phyloP scores from a whole-genome alignment of 2,329 filamentous ascomycete species.

The Neurospora sp. region DNA sequence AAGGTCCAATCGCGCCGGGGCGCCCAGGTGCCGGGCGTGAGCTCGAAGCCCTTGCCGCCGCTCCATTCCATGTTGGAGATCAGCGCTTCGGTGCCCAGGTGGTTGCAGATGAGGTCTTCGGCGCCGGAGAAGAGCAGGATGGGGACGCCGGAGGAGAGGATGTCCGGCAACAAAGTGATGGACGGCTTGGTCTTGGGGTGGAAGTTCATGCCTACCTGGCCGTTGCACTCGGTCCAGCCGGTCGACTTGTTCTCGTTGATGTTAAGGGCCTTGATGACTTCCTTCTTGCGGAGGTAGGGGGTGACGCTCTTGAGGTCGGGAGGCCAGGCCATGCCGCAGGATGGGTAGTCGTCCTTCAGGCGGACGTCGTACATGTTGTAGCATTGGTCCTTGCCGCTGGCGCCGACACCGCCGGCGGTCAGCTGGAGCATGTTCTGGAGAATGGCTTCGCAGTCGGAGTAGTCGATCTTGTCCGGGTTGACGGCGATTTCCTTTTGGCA shows the following conservation, averaged over 20 bases:
- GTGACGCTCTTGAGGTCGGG: slow-evolving; percentile 69
- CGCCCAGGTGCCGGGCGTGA: slow-evolving; percentile 77
- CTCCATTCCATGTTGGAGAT: slow-evolving; percentile 91
- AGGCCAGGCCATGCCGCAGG: slow-evolving; percentile 97
- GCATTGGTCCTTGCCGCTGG: slow-evolving; percentile 49
- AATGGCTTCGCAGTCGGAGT: slow-evolving; percentile 63
- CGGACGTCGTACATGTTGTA: slow-evolving; percentile 97
- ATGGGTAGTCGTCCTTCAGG: slow-evolving; percentile 66
- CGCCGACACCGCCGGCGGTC: slow-evolving; percentile 40
- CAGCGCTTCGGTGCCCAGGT: slow-evolving; percentile 82
- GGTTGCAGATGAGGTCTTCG: slow-evolving; percentile 94
- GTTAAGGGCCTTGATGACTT: slow-evolving; percentile 72
- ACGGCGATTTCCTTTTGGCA: slow-evolving; percentile 55
- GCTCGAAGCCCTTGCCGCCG: slow-evolving; percentile 82
- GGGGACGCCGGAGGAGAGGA: slow-evolving; percentile 62
- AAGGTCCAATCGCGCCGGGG: slow-evolving; percentile 93
- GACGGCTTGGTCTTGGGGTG: slow-evolving; percentile 63
- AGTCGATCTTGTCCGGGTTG: slow-evolving; percentile 52
- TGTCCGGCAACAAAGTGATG: slow-evolving; percentile 61
- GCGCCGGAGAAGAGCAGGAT: slow-evolving; percentile 87
- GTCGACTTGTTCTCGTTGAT: slow-evolving; percentile 71
- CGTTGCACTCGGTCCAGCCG: slow-evolving; percentile 87
- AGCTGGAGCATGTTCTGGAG: slow-evolving; percentile 60
- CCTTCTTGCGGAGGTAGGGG: slow-evolving; percentile 73
- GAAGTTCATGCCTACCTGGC: slow-evolving; percentile 66